Base-by-base conservation (phyloP, 2,329 filamentous ascomycete genomes). In the Fusarium sp. region DNA sequence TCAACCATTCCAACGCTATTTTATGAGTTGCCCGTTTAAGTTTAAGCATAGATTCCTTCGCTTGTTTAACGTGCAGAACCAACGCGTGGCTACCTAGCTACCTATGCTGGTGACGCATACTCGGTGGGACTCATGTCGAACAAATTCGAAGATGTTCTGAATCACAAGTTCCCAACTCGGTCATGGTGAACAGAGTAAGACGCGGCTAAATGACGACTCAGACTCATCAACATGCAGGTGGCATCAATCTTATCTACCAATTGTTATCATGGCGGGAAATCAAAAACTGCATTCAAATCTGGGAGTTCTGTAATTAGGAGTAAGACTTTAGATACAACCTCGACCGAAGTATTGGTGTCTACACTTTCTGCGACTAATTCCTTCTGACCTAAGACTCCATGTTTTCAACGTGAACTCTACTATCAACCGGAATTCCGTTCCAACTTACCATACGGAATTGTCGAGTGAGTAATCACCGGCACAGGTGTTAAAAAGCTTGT, bases 1-100 rank as follows among this genome's bases (percentile, higher is more conserved):
- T 24, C 39, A 60, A 56, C 24, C 52, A 42, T 31, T 54, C n/a
- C 26, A 24, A 44, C 35, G 48, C 29, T 43, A 11, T 35, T 42
- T 48, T 47, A 18, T 43, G 41, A 70, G 52, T 58, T 72, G 49
- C 70, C 70, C 42, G 13, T 73, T 72, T 63, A 24, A 71, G 13
- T 73, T 72, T 63, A 24, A 71, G 70, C 53, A 69, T 72, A 67
- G 58, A 56, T 43, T 38, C 35, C 21, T 31, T 35, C 20, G 39
- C 3, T 18, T 49, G 37, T 28, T 68, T 35, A 43, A 48, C 37
- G 4, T 63, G 49, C 57, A 69, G 52, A 23, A 42, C 6, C 42
- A 60, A 64, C 46, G 47, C 38, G 57, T 55, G 55, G 38, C 46
- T 56, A 28, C 16, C 20, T 18, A 6, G n/a, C n/a, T n/a, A n/a